A percentile compares a stretch with the other conserved stretches of the same genome.
These are phyloP conservation scores for Psilocybe sp. DNA, from an alignment of 768 basidiomycete species.

Conservation along the genomic window DNA sequence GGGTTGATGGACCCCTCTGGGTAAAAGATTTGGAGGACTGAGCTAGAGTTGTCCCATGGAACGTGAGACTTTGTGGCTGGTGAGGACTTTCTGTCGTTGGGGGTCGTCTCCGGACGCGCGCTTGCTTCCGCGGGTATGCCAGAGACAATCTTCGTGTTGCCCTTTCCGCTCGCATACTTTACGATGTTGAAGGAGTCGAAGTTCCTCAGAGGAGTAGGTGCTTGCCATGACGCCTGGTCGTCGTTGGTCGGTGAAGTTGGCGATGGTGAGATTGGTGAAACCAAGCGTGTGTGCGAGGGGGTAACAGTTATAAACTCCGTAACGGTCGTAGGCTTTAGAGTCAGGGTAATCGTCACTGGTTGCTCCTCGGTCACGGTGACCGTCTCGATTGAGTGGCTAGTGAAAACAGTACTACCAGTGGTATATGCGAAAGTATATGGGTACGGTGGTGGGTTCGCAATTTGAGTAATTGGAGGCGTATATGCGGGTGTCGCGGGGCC, in stretches of 20 bases:
- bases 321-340: constrained; percentile 16
- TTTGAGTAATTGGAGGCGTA: not conserved
- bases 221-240: constrained; percentile 40
- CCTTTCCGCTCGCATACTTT: constrained; percentile 48
- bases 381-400: constrained; percentile 4
- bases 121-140: constrained; percentile 40
- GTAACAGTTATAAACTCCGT: constrained; percentile 18
- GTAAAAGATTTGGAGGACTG: constrained; percentile 63
- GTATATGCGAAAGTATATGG: constrained; percentile 19
- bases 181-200: constrained; percentile 59
- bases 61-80: constrained; percentile 5
- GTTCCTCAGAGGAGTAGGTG: constrained; percentile 53
- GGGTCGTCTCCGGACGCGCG: constrained; percentile 8
- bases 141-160: constrained; percentile 55
- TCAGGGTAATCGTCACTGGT: constrained; percentile 14
- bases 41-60: constrained; percentile 22
- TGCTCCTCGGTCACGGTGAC: constrained; percentile 16
- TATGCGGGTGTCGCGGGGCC: constrained; percentile 1
- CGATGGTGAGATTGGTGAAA: constrained; percentile 4
- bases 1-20: constrained; percentile 73
- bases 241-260: constrained; percentile 1
- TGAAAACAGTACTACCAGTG: not conserved
- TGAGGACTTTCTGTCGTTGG: not conserved
- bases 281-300: constrained; percentile 12
- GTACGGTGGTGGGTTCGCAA: constrained; percentile 8